Percentiles rank a stretch among this genome's conserved stretches.
phyloP scores from a whole-genome alignment of 306 rosid genomes.

The Cicer judaicum region DNA sequence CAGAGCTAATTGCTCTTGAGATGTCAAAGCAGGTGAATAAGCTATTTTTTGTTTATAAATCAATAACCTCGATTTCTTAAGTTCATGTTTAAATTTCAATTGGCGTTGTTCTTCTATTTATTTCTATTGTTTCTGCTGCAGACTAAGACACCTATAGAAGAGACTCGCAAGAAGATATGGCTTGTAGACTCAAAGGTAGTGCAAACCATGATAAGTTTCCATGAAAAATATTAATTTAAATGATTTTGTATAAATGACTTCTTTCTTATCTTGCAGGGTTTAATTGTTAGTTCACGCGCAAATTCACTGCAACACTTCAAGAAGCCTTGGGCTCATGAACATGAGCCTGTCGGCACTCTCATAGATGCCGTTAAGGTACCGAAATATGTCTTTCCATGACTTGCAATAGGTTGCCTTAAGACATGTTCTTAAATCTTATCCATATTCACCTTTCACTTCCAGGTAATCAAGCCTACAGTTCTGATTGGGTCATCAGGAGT shows the following conservation, averaged over 20 bases:
- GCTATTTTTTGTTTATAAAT: slow-evolving; percentile 18
- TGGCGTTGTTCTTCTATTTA: slow-evolving; percentile 19
- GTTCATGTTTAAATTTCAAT: slow-evolving; percentile 10
- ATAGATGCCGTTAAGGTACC: slow-evolving; percentile 79
- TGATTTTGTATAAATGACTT: slow-evolving; percentile 18
- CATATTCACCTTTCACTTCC: slow-evolving; percentile 5
- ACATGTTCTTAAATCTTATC: slow-evolving; percentile 2
- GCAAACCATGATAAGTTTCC: slow-evolving; percentile 25
- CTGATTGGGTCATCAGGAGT: slow-evolving; percentile 90
- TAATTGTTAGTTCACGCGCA: slow-evolving; percentile 79
- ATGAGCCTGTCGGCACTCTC: slow-evolving; percentile 72
- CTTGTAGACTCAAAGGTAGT: slow-evolving; percentile 92
- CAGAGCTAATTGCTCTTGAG: slow-evolving; percentile 95
- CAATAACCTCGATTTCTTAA: background rate
- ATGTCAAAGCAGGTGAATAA: slow-evolving; percentile 67
- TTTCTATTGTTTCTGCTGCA: slow-evolving; percentile 42
- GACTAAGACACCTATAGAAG: slow-evolving; percentile 78
- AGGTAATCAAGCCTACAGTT: slow-evolving; percentile 88
- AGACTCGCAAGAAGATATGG: slow-evolving; percentile 87
- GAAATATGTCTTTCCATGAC: slow-evolving; percentile 23
- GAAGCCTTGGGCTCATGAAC: slow-evolving; percentile 98
- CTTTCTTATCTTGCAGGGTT: slow-evolving; percentile 63
- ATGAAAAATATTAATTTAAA: background rate
- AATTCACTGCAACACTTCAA: slow-evolving; percentile 88
- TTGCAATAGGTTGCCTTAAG: slow-evolving; percentile 9